A percentile compares a stretch with the other conserved stretches of the same genome.
Evolutionary conservation across 2,329 filamentous ascomycete genomes (phyloP).

Genomic region (Pseudophaeomoniella oleicola): DNA sequence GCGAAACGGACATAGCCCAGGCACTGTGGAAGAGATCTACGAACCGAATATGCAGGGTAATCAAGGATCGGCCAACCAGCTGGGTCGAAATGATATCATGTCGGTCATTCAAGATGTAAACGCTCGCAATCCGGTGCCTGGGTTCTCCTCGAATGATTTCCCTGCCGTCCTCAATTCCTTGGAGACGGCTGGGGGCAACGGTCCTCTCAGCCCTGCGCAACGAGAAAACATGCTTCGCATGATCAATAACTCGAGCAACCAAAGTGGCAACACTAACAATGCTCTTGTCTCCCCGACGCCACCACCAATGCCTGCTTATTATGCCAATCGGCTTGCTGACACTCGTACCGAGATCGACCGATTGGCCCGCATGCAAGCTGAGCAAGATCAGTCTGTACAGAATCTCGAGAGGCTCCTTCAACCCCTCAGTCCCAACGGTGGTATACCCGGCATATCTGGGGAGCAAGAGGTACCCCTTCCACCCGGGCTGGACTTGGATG

Average conservation of each 20-base stretch:
- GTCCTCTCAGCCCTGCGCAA: constrained; percentile 26
- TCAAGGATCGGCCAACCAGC: constrained; percentile 2
- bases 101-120: constrained; percentile 32
- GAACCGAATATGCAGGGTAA: constrained; percentile 19
- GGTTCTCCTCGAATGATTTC: constrained; percentile 24
- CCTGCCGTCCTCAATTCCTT: constrained; percentile 29
- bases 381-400: constrained; percentile 64
- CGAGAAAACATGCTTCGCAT: constrained; percentile 33
- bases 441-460: constrained; percentile 51
- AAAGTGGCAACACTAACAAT: constrained; percentile 35
- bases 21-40: constrained; percentile 29
- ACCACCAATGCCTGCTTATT: constrained; percentile 37
- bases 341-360: constrained; percentile 66
- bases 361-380: constrained; percentile 61
- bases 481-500: constrained; percentile 37
- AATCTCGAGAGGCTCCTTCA: constrained; percentile 60
- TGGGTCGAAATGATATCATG: constrained; percentile 31
- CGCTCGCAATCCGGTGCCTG: constrained; percentile 24
- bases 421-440: constrained; percentile 65
- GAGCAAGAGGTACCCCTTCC: constrained; percentile 27
- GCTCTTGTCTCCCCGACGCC: constrained; percentile 41
- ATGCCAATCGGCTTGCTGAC: constrained; percentile 37
- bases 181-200: constrained; percentile 25
- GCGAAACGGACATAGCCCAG: constrained; percentile 17
- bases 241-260: constrained; percentile 29